Evolutionary conservation across 345 rosid species (phyloP).

Genomic region (Hypericum perforatum): DNA sequence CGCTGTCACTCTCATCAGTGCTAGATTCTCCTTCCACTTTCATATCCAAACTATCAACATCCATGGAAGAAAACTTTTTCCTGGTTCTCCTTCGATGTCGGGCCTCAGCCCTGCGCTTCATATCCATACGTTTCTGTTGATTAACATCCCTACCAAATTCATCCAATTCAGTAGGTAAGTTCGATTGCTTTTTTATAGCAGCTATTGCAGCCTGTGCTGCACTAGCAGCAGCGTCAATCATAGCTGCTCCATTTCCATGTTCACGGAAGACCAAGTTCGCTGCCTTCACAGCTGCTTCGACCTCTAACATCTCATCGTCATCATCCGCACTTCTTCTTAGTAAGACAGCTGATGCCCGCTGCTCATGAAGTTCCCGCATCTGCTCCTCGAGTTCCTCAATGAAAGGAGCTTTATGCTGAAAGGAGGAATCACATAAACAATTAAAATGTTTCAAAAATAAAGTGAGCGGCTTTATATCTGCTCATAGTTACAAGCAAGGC

Average conservation of each 20-base stretch:
- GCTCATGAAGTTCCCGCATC: constrained; percentile 71
- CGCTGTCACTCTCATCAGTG: constrained; percentile 95
- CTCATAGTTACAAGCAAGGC: too few relatives aligned
- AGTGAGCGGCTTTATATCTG: too few relatives aligned
- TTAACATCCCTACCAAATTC: constrained; percentile 91
- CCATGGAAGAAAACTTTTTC: constrained; percentile 60
- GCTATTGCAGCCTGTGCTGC: constrained; percentile 74
- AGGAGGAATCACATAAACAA: not conserved
- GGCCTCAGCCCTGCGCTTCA: constrained; percentile 72
- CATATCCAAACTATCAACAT: constrained; percentile 40
- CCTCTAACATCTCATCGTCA: constrained; percentile 75
- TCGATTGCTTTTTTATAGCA: constrained; percentile 46
- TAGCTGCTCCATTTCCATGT: constrained; percentile 48
- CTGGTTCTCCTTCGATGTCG: constrained; percentile 58
- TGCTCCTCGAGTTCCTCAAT: constrained; percentile 87
- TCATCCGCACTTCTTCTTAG: constrained; percentile 83
- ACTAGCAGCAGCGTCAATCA: constrained; percentile 51
- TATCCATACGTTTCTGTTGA: constrained; percentile 76
- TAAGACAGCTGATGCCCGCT: constrained; percentile 52
- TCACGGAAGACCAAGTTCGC: constrained; percentile 53
- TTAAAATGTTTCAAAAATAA: too few relatives aligned
- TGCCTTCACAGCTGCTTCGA: constrained; percentile 80
- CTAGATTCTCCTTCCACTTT: constrained; percentile 95
- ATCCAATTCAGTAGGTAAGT: constrained; percentile 68
- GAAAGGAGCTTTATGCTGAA: constrained; percentile 72